These are phyloP conservation scores for Isabelozyma gotoi DNA, from an alignment of 805 yeast species.

Conservation along the genomic window DNA sequence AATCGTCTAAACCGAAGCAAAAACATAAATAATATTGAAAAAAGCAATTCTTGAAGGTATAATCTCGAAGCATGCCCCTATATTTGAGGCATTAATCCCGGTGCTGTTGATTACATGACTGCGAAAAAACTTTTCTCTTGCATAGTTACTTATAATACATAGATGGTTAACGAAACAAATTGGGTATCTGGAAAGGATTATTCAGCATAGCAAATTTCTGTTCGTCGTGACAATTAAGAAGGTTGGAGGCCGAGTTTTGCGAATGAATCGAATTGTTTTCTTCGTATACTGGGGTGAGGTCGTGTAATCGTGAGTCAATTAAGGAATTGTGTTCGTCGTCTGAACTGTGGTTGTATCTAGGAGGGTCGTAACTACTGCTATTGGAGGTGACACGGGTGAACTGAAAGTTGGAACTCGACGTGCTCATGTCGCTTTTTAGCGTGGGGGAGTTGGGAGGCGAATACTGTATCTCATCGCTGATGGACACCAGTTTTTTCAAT, in stretches of 20 bases:
- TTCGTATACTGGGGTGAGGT: neutral
- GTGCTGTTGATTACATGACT: no score
- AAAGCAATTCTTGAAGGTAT: neutral
- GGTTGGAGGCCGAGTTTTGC: neutral
- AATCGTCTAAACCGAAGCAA: neutral
- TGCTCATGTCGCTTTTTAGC: no score
- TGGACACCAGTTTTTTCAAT: slow-evolving; percentile 11
- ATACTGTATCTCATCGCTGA: neutral
- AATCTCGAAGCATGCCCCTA: neutral
- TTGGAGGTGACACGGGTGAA: neutral
- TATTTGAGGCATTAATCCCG: no score
- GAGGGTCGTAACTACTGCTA: neutral
- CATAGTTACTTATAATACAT: neutral
- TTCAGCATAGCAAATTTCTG: neutral
- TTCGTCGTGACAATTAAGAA: neutral
- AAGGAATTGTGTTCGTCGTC: neutral
- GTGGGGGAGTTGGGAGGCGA: neutral
- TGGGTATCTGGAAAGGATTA: neutral
- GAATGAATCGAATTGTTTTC: neutral
- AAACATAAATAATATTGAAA: no score
- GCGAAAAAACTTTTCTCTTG: neutral
- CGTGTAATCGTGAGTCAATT: neutral
- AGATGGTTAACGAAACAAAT: neutral
- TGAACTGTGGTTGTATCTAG: neutral
- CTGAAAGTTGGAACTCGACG: neutral